Evolutionary conservation across 805 yeast species (phyloP).

Genomic region (Wickerhamomyces chambardii): DNA sequence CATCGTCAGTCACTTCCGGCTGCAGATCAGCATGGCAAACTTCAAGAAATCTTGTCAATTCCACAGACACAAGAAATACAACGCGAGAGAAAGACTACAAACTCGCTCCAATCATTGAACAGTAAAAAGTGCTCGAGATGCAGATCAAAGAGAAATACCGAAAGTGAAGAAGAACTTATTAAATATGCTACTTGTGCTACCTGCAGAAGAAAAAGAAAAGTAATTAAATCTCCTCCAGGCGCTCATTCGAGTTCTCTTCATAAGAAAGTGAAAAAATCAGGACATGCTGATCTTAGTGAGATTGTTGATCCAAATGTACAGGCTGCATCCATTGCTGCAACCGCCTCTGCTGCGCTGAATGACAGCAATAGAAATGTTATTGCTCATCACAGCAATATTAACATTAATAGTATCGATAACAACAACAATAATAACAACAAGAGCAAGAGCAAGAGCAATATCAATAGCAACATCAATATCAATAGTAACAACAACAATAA

Average conservation of each 20-base stretch:
- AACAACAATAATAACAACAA: no score
- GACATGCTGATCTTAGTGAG: background rate
- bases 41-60: no score
- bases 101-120: background rate
- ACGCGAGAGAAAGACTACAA: background rate
- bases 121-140: slow-evolving; percentile 33
- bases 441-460: no score
- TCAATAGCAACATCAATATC: no score
- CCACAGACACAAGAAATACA: background rate
- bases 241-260: no score
- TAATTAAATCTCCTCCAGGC: slow-evolving; percentile 16
- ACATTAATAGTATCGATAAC: no score
- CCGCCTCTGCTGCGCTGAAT: background rate
- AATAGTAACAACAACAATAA: no score
- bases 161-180: slow-evolving; percentile 21
- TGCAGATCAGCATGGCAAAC: no score
- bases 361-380: no score
- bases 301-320: background rate
- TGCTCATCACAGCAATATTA: no score
- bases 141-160: slow-evolving; percentile 27
- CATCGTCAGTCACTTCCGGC: no score
- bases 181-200: slow-evolving; percentile 32
- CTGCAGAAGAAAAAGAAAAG: slow-evolving; percentile 30
- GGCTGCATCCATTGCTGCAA: background rate
- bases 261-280: background rate